These are phyloP conservation scores for Pulveroboletus sp. DNA, from an alignment of 768 basidiomycete genomes.

Conservation along the genomic window DNA sequence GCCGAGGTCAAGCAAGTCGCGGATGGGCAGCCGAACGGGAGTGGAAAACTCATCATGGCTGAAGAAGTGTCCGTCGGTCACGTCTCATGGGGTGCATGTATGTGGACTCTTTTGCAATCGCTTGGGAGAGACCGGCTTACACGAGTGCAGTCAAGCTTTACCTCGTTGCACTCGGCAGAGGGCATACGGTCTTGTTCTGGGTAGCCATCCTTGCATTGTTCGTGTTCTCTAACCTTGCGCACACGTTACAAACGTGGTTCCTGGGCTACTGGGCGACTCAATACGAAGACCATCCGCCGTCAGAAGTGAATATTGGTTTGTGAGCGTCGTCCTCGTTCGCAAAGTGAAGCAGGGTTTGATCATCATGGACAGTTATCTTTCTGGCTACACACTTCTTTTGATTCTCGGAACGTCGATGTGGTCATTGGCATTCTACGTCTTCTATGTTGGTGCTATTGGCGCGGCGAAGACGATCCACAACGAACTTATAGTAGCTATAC, in stretches of 20 bases:
- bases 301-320: not conserved
- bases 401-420: not conserved
- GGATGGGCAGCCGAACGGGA: not conserved
- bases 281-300: not conserved
- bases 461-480: not conserved
- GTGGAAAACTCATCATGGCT: not conserved
- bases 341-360: not conserved
- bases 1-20: not conserved
- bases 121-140: not conserved
- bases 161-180: not conserved
- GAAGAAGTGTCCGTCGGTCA: not conserved
- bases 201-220: not conserved
- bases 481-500: not conserved
- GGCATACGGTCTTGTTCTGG: not conserved
- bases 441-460: not conserved
- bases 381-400: not conserved
- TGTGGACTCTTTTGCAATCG: no score
- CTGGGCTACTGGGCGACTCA: slow-evolving; percentile 4
- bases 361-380: not conserved
- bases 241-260: not conserved
- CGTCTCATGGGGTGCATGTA: not conserved
- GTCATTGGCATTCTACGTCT: not conserved
- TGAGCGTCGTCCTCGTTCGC: not conserved
- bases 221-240: not conserved
- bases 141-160: not conserved